phyloP scores from a whole-genome alignment of 257 asterid species.

The Jacaranda mimosifolia region DNA sequence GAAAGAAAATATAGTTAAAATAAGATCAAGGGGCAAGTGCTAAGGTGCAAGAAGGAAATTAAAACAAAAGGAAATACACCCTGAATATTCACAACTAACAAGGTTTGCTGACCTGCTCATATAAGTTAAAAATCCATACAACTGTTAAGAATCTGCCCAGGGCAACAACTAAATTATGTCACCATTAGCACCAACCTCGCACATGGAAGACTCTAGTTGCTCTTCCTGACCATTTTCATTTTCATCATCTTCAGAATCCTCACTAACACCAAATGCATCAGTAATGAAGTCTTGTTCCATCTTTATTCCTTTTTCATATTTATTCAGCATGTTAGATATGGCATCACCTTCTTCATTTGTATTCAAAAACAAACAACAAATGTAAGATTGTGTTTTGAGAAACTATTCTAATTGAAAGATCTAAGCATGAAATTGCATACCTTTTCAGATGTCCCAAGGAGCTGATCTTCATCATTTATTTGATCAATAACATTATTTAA shows the following conservation, averaged over 20 bases:
- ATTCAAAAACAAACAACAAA: constrained; percentile 50
- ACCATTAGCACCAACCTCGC: constrained; percentile 72
- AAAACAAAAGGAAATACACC: too few relatives aligned
- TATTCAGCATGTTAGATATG: too few relatives aligned
- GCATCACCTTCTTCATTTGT: constrained; percentile 60
- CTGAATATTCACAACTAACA: too few relatives aligned
- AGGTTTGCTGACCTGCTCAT: too few relatives aligned
- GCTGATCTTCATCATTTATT: constrained; percentile 92
- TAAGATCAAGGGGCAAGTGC: too few relatives aligned
- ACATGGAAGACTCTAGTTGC: constrained; percentile 83
- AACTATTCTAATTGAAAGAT: constrained; percentile 8
- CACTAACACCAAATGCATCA: too few relatives aligned
- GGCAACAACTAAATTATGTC: too few relatives aligned
- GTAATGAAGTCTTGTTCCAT: constrained; percentile 91
- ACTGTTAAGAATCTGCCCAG: too few relatives aligned
- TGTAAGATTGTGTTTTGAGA: constrained; percentile 3
- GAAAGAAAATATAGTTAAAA: too few relatives aligned
- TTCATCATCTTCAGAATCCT: constrained; percentile 76
- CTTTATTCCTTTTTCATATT: constrained; percentile 85
- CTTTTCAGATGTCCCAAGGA: constrained; percentile 72
- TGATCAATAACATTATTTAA: constrained; percentile 86
- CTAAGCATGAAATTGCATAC: constrained; percentile 45
- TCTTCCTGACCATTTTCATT: constrained; percentile 61
- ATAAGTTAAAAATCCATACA: too few relatives aligned
- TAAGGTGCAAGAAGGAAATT: too few relatives aligned